Base-by-base conservation (phyloP, 345 rosid genomes). In the Pistacia integerrima region DNA sequence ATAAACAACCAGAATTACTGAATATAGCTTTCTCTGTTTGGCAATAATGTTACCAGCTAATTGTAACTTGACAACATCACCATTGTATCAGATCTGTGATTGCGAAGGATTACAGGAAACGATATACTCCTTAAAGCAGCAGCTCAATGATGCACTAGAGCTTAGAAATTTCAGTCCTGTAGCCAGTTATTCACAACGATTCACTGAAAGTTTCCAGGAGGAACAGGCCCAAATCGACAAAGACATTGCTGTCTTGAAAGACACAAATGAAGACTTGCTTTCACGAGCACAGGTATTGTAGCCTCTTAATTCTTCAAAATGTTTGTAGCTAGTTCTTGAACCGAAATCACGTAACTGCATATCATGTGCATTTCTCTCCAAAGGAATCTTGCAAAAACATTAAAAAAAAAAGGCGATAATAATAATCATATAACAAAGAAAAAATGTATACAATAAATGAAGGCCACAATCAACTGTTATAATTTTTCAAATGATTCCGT, bases 21-120 rank as follows among this genome's bases (percentile, higher is more conserved):
- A 64, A n/a, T 30, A 38, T 10, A 8, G 11, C 49, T 38, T 35
- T 56, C 14, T 59, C 0, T 9, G 36, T 48, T 64, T 36, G 28
- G 20, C 17, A 22, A 16, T 36, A 33, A 36, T 33, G 30, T 71
- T 65, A 44, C 70, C 41, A 25, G 46, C 63, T 2, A 51, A n/a
- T 73, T 77, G 66, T 86, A 79, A 84, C 85, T 73, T 14, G 55
- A 52, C n/a, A 41, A 30, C 8, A 18, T 28, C 17, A 28, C 38
- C 72, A 60, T 78, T 83, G 70, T 75, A 57, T 70, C 94, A 96
- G 99, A 86, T 86, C 49, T 74, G 84, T 58, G 97, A 93, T 84
- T 90, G 97, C 69, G 90, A 91, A 85, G 89, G 69, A 74, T 81
- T 88, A 79, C 92, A 92, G 73, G 95, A 84, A 81, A 90, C 88